Percentiles rank a stretch among this genome's conserved stretches.
Conservation (phyloP, 2,329 filamentous ascomycete genomes). For the Colletotrichum noveboracense region DNA sequence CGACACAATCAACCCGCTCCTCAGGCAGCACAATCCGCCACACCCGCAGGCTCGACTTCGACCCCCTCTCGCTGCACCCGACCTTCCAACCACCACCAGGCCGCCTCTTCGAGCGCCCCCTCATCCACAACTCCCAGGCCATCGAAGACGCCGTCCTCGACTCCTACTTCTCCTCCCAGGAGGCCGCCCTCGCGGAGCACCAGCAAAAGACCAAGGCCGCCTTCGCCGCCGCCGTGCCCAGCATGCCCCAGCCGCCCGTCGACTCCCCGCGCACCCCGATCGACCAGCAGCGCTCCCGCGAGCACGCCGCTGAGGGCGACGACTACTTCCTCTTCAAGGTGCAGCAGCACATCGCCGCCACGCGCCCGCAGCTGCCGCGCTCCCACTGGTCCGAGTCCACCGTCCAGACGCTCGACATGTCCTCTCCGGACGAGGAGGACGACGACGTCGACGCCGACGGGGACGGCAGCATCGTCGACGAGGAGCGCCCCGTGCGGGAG, state of each 20-base stretch:
- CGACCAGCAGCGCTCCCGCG: constrained; percentile 4
- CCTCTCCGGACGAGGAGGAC: constrained; percentile 20
- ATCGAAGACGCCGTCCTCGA: constrained; percentile 16
- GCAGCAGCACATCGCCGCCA: constrained; percentile 17
- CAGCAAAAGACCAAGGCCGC: neutral
- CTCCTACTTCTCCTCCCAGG: constrained; percentile 19
- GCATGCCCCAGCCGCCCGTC: constrained; percentile 12
- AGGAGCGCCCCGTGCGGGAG: constrained; percentile 13
- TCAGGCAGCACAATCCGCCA: constrained; percentile 11
- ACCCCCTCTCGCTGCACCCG: constrained; percentile 22
- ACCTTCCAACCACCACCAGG: constrained; percentile 23
- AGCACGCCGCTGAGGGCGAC: constrained; percentile 18
- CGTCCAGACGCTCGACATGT: constrained; percentile 26
- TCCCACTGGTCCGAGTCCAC: constrained; percentile 51
- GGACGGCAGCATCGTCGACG: constrained; percentile 12
- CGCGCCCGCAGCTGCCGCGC: constrained; percentile 28
- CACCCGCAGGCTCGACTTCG: constrained; percentile 19
- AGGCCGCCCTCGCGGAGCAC: neutral
- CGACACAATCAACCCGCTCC: constrained; percentile 16
- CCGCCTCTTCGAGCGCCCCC: constrained; percentile 19
- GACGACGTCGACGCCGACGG: constrained; percentile 15
- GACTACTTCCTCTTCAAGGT: constrained; percentile 26
- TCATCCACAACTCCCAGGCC: constrained; percentile 18
- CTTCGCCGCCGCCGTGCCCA: neutral
- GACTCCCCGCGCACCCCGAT: constrained; percentile 22